Evolutionary conservation across 2,329 filamentous ascomycete genomes (phyloP).

Genomic region (Arachnopeziza araneosa): DNA sequence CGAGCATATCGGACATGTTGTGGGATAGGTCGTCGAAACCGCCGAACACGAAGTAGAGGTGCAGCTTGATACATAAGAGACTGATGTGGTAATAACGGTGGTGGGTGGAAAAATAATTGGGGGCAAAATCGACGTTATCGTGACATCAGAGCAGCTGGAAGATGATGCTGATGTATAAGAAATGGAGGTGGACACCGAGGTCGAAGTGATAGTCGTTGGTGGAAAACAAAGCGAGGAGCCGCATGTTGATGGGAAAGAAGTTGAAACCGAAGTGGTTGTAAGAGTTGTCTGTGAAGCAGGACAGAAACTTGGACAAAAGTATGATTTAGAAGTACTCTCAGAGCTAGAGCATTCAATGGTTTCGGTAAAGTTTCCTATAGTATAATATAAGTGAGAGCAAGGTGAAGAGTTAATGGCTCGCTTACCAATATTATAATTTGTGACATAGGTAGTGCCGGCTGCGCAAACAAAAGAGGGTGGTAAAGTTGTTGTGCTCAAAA

Average conservation of each 20-base stretch:
- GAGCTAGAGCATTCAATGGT: conserved; percentile 10
- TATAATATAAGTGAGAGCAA: conserved; percentile 2
- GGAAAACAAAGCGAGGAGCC: not conserved
- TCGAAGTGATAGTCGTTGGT: not conserved
- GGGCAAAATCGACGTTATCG: not conserved
- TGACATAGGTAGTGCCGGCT: conserved; percentile 17
- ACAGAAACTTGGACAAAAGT: conserved; percentile 10
- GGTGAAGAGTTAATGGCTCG: too few species aligned
- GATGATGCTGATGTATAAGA: not conserved
- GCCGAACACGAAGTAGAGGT: not conserved
- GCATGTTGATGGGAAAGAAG: not conserved
- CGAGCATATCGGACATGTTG: not conserved
- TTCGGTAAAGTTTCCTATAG: conserved; percentile 15
- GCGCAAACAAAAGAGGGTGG: conserved; percentile 9
- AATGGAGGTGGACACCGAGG: not conserved
- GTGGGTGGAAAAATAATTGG: not conserved
- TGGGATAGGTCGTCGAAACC: not conserved
- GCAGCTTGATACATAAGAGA: not conserved
- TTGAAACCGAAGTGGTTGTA: not conserved
- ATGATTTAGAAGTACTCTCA: conserved; percentile 4
- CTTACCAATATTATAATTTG: conserved; percentile 12
- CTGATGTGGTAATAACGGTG: not conserved
- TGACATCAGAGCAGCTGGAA: not conserved
- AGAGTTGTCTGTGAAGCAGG: conserved; percentile 1
- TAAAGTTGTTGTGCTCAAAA: not conserved